phyloP scores from a whole-genome alignment of 2,329 filamentous ascomycete species.

The Aspergillus ochraceus region DNA sequence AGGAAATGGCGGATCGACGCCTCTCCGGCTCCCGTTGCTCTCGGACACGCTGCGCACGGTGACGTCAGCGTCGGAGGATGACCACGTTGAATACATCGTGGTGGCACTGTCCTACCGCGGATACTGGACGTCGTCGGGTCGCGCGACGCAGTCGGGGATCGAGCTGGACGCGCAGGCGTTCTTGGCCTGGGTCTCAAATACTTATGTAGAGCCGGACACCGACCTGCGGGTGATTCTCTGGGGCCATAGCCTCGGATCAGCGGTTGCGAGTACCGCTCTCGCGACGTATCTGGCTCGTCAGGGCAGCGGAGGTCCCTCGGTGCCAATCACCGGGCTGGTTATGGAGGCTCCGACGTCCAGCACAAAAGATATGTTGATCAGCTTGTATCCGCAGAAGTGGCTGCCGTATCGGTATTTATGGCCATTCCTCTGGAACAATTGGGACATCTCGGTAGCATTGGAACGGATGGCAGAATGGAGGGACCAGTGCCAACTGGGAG shows the following conservation, averaged over 20 bases:
- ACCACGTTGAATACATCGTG: conserved; percentile 36
- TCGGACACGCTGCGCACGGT: conserved; percentile 44
- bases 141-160: conserved; percentile 69
- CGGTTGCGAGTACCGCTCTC: conserved; percentile 65
- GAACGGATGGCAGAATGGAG: conserved; percentile 35
- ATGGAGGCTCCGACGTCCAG: conserved; percentile 77
- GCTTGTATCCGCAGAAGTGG: conserved; percentile 76
- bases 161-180: conserved; percentile 67
- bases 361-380: conserved; percentile 67
- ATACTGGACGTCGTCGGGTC: conserved; percentile 75
- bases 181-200: conserved; percentile 59
- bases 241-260: conserved; percentile 76
- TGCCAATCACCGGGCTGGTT: conserved; percentile 53
- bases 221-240: conserved; percentile 59
- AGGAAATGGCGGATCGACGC: conserved; percentile 34
- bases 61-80: background rate
- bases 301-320: background rate
- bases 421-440: conserved; percentile 67
- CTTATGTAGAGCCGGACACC: conserved; percentile 26
- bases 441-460: conserved; percentile 49
- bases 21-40: conserved; percentile 41
- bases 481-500: conserved; percentile 1
- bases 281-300: conserved; percentile 38
- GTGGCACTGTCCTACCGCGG: conserved; percentile 63
- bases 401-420: conserved; percentile 73